Evolutionary conservation across 352 stramenopile genomes (phyloP).

Genomic region (Sclerospora graminicola): DNA sequence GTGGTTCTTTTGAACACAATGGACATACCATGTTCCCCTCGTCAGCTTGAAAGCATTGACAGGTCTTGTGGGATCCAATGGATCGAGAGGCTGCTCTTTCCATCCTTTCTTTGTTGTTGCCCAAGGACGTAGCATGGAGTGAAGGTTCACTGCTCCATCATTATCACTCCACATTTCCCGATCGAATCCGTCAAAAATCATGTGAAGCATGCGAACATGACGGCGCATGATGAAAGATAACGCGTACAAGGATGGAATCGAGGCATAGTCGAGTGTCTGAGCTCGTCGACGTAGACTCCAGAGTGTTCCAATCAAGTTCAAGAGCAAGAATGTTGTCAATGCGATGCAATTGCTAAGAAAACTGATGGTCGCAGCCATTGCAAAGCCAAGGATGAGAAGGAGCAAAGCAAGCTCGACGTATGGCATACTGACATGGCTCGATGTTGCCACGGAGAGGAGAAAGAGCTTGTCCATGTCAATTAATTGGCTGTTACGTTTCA

Average conservation of each 20-base stretch:
- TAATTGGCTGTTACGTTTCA: conserved; percentile 34
- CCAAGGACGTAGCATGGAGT: conserved; percentile 42
- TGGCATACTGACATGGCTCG: conserved; percentile 22
- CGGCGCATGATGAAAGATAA: conserved; percentile 38
- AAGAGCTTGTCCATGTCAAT: conserved; percentile 47
- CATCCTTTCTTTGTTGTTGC: neutral
- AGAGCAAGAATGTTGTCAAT: neutral
- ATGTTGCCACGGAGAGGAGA: conserved; percentile 49
- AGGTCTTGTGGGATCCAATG: conserved; percentile 6
- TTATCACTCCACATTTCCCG: conserved; percentile 46
- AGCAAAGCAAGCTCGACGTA: conserved; percentile 12
- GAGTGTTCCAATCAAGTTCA: neutral
- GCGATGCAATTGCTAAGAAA: conserved; percentile 1
- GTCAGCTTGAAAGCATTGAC: conserved; percentile 7
- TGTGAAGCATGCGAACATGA: conserved; percentile 26
- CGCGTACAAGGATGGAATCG: conserved; percentile 38
- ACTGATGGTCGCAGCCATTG: conserved; percentile 3
- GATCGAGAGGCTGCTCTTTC: neutral
- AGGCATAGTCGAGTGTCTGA: conserved; percentile 35
- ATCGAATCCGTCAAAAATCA: conserved; percentile 58
- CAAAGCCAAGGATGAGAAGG: neutral
- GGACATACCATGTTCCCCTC: conserved; percentile 45
- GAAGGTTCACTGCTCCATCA: conserved; percentile 58
- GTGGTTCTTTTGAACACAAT: conserved; percentile 60
- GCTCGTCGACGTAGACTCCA: conserved; percentile 6